Conservation (phyloP, 2,329 filamentous ascomycete genomes). For the Chalaropsis thielavioides region DNA sequence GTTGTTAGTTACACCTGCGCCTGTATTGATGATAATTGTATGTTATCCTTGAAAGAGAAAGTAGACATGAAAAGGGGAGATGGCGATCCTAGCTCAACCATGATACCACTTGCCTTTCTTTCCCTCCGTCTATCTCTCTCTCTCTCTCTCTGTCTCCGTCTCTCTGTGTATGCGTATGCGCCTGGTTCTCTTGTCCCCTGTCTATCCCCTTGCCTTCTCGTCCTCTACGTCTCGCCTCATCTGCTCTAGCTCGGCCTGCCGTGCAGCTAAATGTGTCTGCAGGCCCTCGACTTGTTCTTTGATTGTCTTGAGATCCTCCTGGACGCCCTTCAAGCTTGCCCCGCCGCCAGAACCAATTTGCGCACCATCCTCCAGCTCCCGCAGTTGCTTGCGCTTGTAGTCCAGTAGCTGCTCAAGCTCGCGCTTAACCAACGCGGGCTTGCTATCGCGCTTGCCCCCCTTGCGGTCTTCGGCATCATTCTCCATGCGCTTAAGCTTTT, state of each 20-base stretch:
- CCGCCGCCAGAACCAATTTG: conserved; percentile 55
- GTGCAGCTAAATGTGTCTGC: conserved; percentile 63
- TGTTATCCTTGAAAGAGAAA: neutral
- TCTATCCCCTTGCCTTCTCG: conserved; percentile 49
- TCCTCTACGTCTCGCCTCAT: conserved; percentile 73
- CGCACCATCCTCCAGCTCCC: conserved; percentile 58
- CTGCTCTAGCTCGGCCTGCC: conserved; percentile 62
- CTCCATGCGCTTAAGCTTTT: conserved; percentile 74
- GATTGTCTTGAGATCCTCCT: conserved; percentile 80
- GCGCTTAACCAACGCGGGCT: conserved; percentile 82
- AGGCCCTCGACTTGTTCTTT: conserved; percentile 86
- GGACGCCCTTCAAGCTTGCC: conserved; percentile 53
- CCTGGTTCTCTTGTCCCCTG: neutral
- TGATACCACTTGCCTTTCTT: neutral
- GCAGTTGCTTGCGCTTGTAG: conserved; percentile 73
- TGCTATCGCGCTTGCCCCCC: conserved; percentile 55
- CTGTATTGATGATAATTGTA: neutral
- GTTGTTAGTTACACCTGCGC: neutral
- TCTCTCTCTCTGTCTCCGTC: neutral
- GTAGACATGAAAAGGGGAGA: too few relatives aligned
- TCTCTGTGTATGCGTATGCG: neutral
- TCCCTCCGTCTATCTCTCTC: neutral
- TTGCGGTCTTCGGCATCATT: conserved; percentile 50
- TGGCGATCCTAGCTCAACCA: neutral
- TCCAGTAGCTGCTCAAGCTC: conserved; percentile 90